Evolutionary conservation across 1,284 basidiomycete species (phyloP), one percentile per base, ranked within the genome.

Genomic region (Leccinum pallidistipes): DNA sequence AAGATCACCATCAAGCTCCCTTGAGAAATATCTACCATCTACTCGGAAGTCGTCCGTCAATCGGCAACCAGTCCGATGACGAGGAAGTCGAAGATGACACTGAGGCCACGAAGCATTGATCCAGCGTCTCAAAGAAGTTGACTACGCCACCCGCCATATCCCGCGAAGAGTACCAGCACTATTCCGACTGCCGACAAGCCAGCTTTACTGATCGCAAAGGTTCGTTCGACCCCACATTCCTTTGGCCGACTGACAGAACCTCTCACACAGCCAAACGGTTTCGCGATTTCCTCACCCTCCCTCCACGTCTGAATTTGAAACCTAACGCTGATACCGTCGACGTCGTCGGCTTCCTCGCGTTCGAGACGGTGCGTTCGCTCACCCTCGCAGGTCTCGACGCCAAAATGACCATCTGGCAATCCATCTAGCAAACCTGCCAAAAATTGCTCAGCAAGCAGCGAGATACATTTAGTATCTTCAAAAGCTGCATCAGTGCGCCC

Each of bases 151-250:
- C 0, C 85, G 94, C 56, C 86, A 94, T 76, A 98, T 98, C 95
- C 0, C 83, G 93, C 65, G 95, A 98, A 72, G 95, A 98, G 71
- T 98, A 98, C 73, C 92, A 96, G 64, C 95, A 97, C 72, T 99
- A 98, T 74, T 95, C 95, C 2, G 95, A 98, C 71, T 98, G 96
- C 78, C 86, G 97, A 58, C 95, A 98, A 76, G 97, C 97, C 0
- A 95, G 94, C 10, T 99, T 98, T 76, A 97, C 96, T 0, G 98
- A 97, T 75, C 88, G 95, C 55, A 97, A 97, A 86, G 88, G 94
- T 92, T 36, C 29, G 34, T 29, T 51, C 27, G 49, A 27, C 27
- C 4, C 50, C 14, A 36, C 9, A 55, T 5, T 58, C 9, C 2
- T n/a, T 31, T 24, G 2, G 29, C 11, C 29, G 18, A 56, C 57